phyloP scores from a whole-genome alignment of 1,139 yeast species.

The Suhomyces taliae region DNA sequence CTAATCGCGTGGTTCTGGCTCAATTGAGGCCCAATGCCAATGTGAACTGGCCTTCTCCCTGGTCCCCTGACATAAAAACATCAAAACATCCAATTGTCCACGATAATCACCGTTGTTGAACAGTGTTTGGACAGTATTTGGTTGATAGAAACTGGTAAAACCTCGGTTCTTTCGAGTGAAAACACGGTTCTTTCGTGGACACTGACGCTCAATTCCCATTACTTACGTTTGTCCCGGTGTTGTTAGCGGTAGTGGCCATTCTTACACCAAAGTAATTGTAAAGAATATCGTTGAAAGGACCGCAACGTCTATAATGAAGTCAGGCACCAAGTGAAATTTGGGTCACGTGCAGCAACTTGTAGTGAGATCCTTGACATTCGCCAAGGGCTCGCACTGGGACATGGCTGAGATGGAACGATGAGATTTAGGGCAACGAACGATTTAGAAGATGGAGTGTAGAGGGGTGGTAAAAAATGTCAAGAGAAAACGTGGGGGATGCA shows the following conservation, averaged over 20 bases:
- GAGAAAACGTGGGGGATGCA: background rate
- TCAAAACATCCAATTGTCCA: too few species aligned
- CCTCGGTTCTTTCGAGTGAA: background rate
- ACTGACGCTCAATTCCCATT: background rate
- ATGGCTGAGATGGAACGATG: too few species aligned
- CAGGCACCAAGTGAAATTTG: background rate
- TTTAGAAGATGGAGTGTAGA: background rate
- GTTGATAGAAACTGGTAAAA: too few species aligned
- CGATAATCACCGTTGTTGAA: too few species aligned
- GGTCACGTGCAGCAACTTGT: conserved; percentile 1
- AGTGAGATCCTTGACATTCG: background rate
- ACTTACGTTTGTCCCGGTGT: background rate
- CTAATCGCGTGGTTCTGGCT: too few species aligned
- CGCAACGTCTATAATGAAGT: background rate
- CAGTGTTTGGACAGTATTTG: too few species aligned
- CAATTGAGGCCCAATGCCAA: too few species aligned
- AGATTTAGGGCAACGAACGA: background rate
- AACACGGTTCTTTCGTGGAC: too few species aligned
- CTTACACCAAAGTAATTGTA: background rate
- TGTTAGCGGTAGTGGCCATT: background rate
- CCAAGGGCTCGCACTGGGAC: background rate
- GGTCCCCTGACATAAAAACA: too few species aligned
- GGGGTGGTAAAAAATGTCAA: background rate
- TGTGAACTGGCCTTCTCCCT: too few species aligned
- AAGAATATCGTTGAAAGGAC: background rate